Evolutionary conservation across 768 basidiomycete species (phyloP).

Genomic region (Pleurotus ostreatus): DNA sequence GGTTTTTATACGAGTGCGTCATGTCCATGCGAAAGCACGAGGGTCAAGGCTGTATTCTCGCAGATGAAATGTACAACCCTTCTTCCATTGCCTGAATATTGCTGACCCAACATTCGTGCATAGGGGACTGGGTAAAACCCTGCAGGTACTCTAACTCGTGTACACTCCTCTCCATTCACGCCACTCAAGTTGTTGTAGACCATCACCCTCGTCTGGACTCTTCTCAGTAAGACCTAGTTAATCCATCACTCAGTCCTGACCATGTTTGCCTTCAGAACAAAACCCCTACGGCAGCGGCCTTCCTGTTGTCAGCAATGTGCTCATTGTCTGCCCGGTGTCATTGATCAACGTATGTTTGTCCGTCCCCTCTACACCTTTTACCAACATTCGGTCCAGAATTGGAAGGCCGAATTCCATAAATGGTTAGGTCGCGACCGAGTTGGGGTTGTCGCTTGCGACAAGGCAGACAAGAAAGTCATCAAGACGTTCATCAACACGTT

Average conservation of each 20-base stretch:
- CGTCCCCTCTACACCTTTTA: constrained; percentile 2
- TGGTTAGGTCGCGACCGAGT: constrained; percentile 56
- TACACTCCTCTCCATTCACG: no score
- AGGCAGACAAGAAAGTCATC: constrained; percentile 41
- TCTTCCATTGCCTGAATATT: neutral
- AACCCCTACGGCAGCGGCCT: constrained; percentile 64
- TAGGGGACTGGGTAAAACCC: constrained; percentile 96
- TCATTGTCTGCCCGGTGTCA: constrained; percentile 94
- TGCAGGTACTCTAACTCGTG: constrained; percentile 45
- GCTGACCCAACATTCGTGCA: neutral
- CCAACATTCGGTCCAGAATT: constrained; percentile 56
- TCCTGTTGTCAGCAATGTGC: constrained; percentile 67
- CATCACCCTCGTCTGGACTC: constrained; percentile 88
- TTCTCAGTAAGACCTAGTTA: constrained; percentile 62
- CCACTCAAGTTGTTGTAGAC: constrained; percentile 45
- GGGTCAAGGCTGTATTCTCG: constrained; percentile 91
- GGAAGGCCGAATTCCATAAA: constrained; percentile 93
- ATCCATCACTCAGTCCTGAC: neutral
- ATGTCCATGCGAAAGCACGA: constrained; percentile 93
- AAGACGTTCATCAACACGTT: constrained; percentile 75
- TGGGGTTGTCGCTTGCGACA: constrained; percentile 42
- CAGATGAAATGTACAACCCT: constrained; percentile 81
- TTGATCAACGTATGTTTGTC: constrained; percentile 62
- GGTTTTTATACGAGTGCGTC: constrained; percentile 92
- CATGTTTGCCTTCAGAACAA: constrained; percentile 52